A percentile compares a stretch with the other conserved stretches of the same genome.
Evolutionary conservation across 768 basidiomycete genomes (phyloP).

Genomic region (Neoboletus subvelutipes): DNA sequence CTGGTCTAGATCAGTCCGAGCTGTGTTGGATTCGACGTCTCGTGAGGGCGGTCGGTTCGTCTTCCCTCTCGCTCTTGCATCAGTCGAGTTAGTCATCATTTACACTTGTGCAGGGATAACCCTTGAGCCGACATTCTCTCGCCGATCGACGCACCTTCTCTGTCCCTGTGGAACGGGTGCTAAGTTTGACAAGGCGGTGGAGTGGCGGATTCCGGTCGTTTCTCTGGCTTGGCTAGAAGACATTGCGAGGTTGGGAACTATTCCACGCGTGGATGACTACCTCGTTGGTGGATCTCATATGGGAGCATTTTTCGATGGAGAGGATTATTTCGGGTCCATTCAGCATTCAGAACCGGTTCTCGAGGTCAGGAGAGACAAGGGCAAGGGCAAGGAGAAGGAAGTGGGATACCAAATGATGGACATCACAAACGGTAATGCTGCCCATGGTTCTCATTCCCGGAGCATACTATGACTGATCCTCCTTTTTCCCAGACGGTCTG

Average conservation of each 20-base stretch:
- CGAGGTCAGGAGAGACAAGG: slow-evolving; percentile 18
- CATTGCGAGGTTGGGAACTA: slow-evolving; percentile 51
- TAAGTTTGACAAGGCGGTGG: slow-evolving; percentile 75
- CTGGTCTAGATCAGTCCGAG: slow-evolving; percentile 74
- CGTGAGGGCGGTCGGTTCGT: slow-evolving; percentile 23
- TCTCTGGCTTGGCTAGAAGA: slow-evolving; percentile 66
- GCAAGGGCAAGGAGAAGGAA: slow-evolving; percentile 36
- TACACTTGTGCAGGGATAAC: slow-evolving; percentile 45
- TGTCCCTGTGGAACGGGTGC: slow-evolving; percentile 68
- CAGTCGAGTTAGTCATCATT: not conserved
- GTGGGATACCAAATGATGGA: slow-evolving; percentile 33
- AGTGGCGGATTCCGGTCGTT: slow-evolving; percentile 80
- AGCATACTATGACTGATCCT: not conserved
- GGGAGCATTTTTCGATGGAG: slow-evolving; percentile 39
- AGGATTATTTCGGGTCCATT: slow-evolving; percentile 25
- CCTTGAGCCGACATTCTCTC: slow-evolving; percentile 57
- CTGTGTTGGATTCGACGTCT: slow-evolving; percentile 53
- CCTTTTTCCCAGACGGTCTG: slow-evolving; percentile 3
- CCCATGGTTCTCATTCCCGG: not conserved
- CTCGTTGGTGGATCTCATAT: slow-evolving; percentile 32
- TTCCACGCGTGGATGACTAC: slow-evolving; percentile 40
- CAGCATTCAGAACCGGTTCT: slow-evolving; percentile 1
- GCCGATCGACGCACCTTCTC: slow-evolving; percentile 74
- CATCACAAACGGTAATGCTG: slow-evolving; percentile 38
- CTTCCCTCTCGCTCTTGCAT: not conserved